Evolutionary conservation across 1,139 yeast species (phyloP).

Genomic region (Pichia sp.): DNA sequence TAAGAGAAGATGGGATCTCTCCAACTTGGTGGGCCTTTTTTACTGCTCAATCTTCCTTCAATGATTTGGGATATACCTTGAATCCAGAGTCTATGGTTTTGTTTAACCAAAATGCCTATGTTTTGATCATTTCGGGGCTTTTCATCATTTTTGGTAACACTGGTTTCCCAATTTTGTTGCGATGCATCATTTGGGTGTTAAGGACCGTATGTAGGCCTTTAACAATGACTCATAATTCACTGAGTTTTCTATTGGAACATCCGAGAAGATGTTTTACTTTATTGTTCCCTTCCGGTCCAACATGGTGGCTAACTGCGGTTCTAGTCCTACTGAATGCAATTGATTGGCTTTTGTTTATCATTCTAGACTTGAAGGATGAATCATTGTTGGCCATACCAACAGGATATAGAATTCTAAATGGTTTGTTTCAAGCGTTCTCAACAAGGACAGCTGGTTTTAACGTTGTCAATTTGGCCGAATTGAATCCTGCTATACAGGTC

Average conservation of each 20-base stretch:
- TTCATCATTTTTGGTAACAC: conserved; percentile 87
- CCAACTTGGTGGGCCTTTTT: conserved; percentile 94
- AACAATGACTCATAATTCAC: conserved; percentile 61
- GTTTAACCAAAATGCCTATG: conserved; percentile 55
- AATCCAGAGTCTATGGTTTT: conserved; percentile 72
- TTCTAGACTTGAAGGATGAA: conserved; percentile 57
- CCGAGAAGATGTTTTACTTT: conserved; percentile 96
- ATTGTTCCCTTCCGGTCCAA: conserved; percentile 83
- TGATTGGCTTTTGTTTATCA: conserved; percentile 72
- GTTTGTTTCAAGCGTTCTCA: conserved; percentile 83
- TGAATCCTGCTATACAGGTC: conserved; percentile 90
- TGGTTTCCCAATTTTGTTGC: conserved; percentile 76
- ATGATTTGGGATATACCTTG: conserved; percentile 75
- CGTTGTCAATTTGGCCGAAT: conserved; percentile 54
- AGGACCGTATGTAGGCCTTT: conserved; percentile 60
- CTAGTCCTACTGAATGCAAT: conserved; percentile 63
- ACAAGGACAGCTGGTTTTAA: conserved; percentile 93
- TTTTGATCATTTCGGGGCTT: conserved; percentile 53
- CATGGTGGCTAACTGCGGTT: conserved; percentile 87
- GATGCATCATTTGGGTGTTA: conserved; percentile 75
- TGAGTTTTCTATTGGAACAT: conserved; percentile 84
- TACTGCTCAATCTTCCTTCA: conserved; percentile 68
- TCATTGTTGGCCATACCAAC: conserved; percentile 43
- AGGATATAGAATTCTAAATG: conserved; percentile 69
- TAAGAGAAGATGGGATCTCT: conserved; percentile 48